Evolutionary conservation across 345 rosid species (phyloP), one percentile per base, ranked within the genome.

Genomic region (Rhizophora mangle): DNA sequence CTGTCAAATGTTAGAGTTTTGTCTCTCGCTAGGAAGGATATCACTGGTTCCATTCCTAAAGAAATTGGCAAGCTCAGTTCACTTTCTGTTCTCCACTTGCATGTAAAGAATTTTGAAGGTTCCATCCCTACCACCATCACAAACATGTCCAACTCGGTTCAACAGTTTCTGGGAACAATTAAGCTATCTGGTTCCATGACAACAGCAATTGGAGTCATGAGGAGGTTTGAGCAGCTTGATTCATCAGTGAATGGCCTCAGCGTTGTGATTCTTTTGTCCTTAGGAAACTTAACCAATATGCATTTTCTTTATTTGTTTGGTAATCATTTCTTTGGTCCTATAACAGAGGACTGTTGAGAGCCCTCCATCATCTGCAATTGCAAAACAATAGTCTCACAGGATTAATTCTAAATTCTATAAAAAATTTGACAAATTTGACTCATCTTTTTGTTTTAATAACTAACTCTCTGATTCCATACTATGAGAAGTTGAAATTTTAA

Each of bases 381-480:
- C 24, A 24, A 24, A 24, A 24, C 24, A 24, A 24, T 24, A 0
- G 24, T 24, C 24, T 24, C 24, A 24, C 24, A 24, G 24, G 24
- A 24, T 24, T 1, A 24, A 24, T 24, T 1, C 1, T 1, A 24
- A 24, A 24, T 1, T 24, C 24, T 24, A 24, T 24, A 24, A 1
- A 1, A 1, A 24, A 24, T 1, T 24, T 24, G 24, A 24, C 24
- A 24, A 24, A 24, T 24, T 24, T 24, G 24, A 24, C 24, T 24
- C 24, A 24, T 32, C 69, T 66, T 32, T n/a, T 0, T 4, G 51
- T 66, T 6, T 6, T 2, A 0, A 0, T 3, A 78, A 78, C 67
- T 19, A 54, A 1, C 59, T 81, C 20, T 52, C 64, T 3, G 64
- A 73, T n/a, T 47, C 55, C 0, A 67, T 73, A 10, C 77, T 68